Evolutionary conservation across 148 eudicot genomes (phyloP).

Genomic region (Gaultheria prostrata): DNA sequence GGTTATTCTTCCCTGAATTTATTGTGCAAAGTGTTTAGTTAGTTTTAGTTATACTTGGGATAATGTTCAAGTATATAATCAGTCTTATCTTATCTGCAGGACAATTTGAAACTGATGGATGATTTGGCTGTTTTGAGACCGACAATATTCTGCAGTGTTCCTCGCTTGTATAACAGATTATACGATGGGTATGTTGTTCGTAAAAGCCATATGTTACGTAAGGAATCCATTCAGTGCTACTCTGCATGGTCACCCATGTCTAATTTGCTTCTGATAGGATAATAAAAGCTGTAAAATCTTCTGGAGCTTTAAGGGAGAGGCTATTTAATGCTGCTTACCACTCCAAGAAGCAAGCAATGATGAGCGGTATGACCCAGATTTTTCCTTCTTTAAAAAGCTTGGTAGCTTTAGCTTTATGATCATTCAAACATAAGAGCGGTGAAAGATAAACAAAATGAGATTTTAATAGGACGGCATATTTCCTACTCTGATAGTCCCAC

Average conservation of each 20-base stretch:
- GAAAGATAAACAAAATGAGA: not conserved
- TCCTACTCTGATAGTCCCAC: not conserved
- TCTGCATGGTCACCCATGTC: constrained; percentile 7
- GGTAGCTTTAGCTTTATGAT: not conserved
- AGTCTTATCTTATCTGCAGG: constrained; percentile 45
- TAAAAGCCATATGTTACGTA: not conserved
- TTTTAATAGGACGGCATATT: not conserved
- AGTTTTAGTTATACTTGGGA: not conserved
- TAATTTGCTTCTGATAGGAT: constrained; percentile 48
- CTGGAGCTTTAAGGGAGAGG: constrained; percentile 73
- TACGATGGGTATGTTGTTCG: constrained; percentile 72
- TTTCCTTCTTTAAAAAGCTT: too few species aligned
- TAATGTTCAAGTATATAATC: not conserved
- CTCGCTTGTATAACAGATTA: constrained; percentile 94
- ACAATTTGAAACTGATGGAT: constrained; percentile 92
- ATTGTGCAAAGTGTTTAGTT: constrained; percentile 1
- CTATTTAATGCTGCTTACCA: constrained; percentile 86
- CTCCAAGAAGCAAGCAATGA: constrained; percentile 89
- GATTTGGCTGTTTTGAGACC: constrained; percentile 80
- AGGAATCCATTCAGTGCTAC: not conserved
- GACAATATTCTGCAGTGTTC: constrained; percentile 90
- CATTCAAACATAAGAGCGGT: not conserved
- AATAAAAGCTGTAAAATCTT: constrained; percentile 79
- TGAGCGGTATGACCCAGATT: constrained; percentile 55
- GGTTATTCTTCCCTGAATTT: not conserved